Conservation (phyloP, 2,329 filamentous ascomycete species). For the Plectosphaerella cucumerina region DNA sequence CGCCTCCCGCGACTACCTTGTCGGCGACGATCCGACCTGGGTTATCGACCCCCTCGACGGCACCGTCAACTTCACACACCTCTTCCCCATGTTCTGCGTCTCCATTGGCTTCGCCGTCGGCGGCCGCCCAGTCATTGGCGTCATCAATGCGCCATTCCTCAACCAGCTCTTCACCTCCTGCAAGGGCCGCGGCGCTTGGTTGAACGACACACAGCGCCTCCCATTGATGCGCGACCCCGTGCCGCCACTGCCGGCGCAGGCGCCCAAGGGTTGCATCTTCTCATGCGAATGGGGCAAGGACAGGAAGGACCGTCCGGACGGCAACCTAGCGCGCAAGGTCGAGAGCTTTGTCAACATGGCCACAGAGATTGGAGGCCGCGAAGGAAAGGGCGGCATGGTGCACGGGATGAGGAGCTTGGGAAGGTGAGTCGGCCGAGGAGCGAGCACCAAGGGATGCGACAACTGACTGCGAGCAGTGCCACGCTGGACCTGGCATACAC, state of each 20-base stretch:
- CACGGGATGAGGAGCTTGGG: slow-evolving; percentile 71
- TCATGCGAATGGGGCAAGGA: slow-evolving; percentile 80
- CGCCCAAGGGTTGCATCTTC: slow-evolving; percentile 67
- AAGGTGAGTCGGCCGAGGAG: slow-evolving; percentile 26
- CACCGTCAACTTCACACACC: slow-evolving; percentile 77
- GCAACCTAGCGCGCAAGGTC: slow-evolving; percentile 68
- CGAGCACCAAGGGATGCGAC: not conserved
- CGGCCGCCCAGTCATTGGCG: slow-evolving; percentile 59
- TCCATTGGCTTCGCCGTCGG: slow-evolving; percentile 66
- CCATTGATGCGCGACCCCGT: slow-evolving; percentile 60
- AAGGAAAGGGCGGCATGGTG: slow-evolving; percentile 72
- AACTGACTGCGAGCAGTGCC: slow-evolving; percentile 40
- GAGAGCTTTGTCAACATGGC: slow-evolving; percentile 75
- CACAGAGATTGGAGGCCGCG: slow-evolving; percentile 56
- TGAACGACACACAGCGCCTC: slow-evolving; percentile 59
- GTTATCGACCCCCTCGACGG: slow-evolving; percentile 74
- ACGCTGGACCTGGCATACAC: slow-evolving; percentile 72
- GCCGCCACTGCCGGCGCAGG: slow-evolving; percentile 57
- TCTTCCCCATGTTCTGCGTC: slow-evolving; percentile 79
- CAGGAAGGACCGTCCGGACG: slow-evolving; percentile 58
- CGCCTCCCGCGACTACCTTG: slow-evolving; percentile 63
- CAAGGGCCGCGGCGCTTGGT: slow-evolving; percentile 61
- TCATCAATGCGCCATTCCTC: slow-evolving; percentile 69
- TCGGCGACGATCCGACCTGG: slow-evolving; percentile 64
- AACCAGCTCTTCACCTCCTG: slow-evolving; percentile 67